Evolutionary conservation across 139 green algal species (phyloP).

Genomic region (Trebouxia sp.): DNA sequence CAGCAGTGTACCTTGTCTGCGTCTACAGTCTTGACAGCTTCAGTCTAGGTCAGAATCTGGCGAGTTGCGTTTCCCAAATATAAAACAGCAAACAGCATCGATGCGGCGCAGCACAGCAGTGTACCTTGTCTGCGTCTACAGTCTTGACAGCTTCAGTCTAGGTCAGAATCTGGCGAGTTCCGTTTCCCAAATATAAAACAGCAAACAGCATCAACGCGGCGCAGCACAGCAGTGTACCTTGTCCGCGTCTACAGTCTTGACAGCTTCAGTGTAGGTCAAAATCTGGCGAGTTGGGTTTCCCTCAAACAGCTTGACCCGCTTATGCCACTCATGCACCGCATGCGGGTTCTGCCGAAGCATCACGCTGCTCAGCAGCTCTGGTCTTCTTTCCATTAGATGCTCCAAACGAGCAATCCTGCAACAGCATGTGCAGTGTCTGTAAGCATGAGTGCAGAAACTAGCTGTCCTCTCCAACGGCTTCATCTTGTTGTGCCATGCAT

Average conservation of each 20-base stretch:
- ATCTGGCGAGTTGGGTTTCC: slow-evolving; percentile 87
- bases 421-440: not conserved
- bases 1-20: slow-evolving; percentile 66
- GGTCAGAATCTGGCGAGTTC: slow-evolving; percentile 84
- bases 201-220: no score
- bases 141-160: slow-evolving; percentile 94
- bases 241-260: slow-evolving; percentile 87
- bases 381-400: slow-evolving; percentile 82
- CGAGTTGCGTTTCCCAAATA: slow-evolving; percentile 72
- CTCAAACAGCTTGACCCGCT: slow-evolving; percentile 93
- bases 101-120: no score
- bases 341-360: slow-evolving; percentile 98
- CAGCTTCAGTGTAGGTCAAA: slow-evolving; percentile 91
- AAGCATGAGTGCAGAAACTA: not conserved
- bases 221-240: no score
- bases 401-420: slow-evolving; percentile 88
- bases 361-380: slow-evolving; percentile 86
- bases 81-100: no score
- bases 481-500: slow-evolving; percentile 92
- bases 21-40: slow-evolving; percentile 92
- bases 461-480: slow-evolving; percentile 82
- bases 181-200: no score
- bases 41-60: slow-evolving; percentile 92
- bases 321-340: slow-evolving; percentile 96
- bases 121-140: slow-evolving; percentile 78